Percentiles rank a stretch among this genome's conserved stretches.
Evolutionary conservation across 1,284 basidiomycete genomes (phyloP).

Genomic region (Earliella scabrosa): DNA sequence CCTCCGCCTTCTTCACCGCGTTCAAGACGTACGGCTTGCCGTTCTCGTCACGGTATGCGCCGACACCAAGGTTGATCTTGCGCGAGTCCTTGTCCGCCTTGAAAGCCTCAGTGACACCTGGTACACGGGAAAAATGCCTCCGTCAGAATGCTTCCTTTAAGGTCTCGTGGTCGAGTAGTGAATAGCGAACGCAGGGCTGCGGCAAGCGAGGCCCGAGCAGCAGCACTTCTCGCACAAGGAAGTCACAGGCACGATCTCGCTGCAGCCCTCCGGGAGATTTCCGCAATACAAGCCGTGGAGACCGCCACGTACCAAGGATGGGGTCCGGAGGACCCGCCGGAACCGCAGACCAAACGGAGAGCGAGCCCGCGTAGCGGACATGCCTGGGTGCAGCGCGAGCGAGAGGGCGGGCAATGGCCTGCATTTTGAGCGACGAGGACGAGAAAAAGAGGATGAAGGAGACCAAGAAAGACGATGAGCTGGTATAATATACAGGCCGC

Average conservation of each 20-base stretch:
- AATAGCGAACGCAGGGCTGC: background rate
- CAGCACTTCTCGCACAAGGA: constrained; percentile 1
- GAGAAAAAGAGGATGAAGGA: constrained; percentile 14
- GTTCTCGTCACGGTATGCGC: constrained; percentile 91
- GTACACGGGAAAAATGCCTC: background rate
- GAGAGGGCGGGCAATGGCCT: constrained; percentile 40
- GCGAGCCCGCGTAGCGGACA: constrained; percentile 37
- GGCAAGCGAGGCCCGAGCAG: background rate
- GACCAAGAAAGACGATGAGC: constrained; percentile 9
- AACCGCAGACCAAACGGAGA: constrained; percentile 86
- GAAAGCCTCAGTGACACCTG: constrained; percentile 92
- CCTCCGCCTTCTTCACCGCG: constrained; percentile 94
- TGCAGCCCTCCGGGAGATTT: constrained; percentile 12
- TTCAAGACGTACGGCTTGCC: constrained; percentile 96
- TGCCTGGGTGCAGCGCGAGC: constrained; percentile 35
- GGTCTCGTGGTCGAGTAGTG: constrained; percentile 10
- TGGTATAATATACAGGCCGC: constrained; percentile 15
- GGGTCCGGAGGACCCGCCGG: constrained; percentile 91
- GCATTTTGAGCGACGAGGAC: constrained; percentile 32
- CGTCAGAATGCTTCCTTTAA: constrained; percentile 7
- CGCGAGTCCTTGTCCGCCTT: constrained; percentile 90
- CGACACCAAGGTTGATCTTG: constrained; percentile 98
- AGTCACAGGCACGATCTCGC: constrained; percentile 6
- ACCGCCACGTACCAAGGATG: constrained; percentile 76
- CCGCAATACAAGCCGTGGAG: constrained; percentile 5